Conservation (phyloP, 2,329 filamentous ascomycete genomes). For the Fusarium coicis region DNA sequence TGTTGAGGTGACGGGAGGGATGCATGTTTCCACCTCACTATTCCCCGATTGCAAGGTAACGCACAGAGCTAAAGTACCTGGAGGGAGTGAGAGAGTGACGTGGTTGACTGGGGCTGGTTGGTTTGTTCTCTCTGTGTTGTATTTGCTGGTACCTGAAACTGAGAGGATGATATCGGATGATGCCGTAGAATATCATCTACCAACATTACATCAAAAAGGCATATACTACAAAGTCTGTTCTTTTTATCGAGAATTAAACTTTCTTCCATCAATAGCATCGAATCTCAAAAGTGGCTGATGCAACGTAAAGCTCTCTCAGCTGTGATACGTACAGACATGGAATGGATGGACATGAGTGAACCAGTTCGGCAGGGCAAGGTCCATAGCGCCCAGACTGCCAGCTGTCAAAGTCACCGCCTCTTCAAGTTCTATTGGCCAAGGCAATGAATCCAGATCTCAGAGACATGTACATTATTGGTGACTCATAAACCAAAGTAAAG, state of each 20-base stretch:
- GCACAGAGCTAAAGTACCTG: conserved; percentile 19
- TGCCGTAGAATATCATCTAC: neutral
- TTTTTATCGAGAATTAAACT: neutral
- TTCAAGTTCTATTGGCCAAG: conserved; percentile 24
- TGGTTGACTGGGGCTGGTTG: conserved; percentile 36
- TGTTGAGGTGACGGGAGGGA: neutral
- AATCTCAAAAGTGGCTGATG: conserved; percentile 17
- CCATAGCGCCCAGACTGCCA: conserved; percentile 35
- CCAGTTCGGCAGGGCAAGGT: conserved; percentile 14
- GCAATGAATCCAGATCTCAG: neutral
- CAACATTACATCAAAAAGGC: neutral
- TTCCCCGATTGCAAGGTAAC: conserved; percentile 33
- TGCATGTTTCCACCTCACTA: conserved; percentile 36
- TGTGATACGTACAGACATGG: neutral
- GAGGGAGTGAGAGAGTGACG: conserved; percentile 37
- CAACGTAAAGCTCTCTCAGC: neutral
- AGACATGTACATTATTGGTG: conserved; percentile 22
- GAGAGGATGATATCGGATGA: neutral
- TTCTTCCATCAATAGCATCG: neutral
- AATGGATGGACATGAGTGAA: conserved; percentile 11
- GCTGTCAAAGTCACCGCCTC: conserved; percentile 32
- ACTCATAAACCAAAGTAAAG: conserved; percentile 8
- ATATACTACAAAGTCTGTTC: neutral
- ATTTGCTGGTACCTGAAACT: conserved; percentile 4
- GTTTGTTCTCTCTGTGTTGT: conserved; percentile 13